Percentiles rank a stretch among this genome's conserved stretches.
These are phyloP conservation scores for Ophiostoma sp. DNA, from an alignment of 2,329 filamentous ascomycete species.

Conservation along the genomic window DNA sequence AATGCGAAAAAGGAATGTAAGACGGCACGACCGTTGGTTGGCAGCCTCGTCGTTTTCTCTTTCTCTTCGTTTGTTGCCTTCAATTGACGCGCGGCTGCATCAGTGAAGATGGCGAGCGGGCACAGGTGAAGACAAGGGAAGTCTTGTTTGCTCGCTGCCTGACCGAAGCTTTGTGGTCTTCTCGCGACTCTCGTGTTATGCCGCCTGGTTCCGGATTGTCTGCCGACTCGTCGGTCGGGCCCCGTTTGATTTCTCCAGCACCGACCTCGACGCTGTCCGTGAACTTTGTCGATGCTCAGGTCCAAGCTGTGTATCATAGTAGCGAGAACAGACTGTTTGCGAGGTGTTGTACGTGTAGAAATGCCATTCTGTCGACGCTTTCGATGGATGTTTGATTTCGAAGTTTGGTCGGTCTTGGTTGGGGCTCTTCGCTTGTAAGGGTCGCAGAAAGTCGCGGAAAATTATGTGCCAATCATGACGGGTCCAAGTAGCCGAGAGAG, in stretches of 20 bases:
- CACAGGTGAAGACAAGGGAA: not conserved
- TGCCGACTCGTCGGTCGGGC: not conserved
- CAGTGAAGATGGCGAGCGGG: not conserved
- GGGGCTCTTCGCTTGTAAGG: not conserved
- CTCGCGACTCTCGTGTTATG: not conserved
- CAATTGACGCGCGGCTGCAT: not conserved
- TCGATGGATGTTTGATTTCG: not conserved
- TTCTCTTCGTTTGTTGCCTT: not conserved
- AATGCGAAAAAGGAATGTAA: not conserved
- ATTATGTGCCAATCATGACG: not conserved
- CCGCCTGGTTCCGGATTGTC: not conserved
- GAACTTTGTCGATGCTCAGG: not conserved
- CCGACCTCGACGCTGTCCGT: not conserved
- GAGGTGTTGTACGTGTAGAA: not conserved
- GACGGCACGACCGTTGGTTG: not conserved
- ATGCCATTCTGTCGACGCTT: too few species aligned
- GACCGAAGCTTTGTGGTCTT: not conserved
- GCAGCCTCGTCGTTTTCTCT: not conserved
- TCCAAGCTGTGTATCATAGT: not conserved
- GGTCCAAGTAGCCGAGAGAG: not conserved
- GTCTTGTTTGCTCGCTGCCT: not conserved
- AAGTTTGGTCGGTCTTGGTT: not conserved
- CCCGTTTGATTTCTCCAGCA: not conserved
- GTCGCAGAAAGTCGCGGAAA: not conserved
- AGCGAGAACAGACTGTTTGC: not conserved